Evolutionary conservation across 2,329 filamentous ascomycete genomes (phyloP).

Genomic region (Microdochium nivale): DNA sequence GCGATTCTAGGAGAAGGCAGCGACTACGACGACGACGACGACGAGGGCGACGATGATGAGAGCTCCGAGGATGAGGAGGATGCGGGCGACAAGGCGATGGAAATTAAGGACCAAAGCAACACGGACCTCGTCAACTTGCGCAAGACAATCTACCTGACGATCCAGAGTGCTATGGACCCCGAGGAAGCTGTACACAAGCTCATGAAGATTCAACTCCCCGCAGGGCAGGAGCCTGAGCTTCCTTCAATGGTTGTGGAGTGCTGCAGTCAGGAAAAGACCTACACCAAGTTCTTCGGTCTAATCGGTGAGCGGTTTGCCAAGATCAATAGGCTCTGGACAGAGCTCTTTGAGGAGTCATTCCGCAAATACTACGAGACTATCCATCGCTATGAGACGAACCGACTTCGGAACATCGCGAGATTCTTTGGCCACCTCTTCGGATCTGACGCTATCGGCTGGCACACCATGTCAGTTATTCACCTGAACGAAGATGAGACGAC

Average conservation of each 20-base stretch:
- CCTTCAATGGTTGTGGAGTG: slow-evolving; percentile 97
- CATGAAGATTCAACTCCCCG: slow-evolving; percentile 84
- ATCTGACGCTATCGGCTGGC: slow-evolving; percentile 86
- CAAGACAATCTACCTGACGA: slow-evolving; percentile 91
- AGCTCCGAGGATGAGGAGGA: slow-evolving; percentile 68
- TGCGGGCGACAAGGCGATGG: slow-evolving; percentile 71
- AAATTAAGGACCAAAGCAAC: slow-evolving; percentile 97
- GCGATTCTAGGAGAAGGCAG: slow-evolving; percentile 94
- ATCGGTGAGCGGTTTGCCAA: slow-evolving; percentile 94
- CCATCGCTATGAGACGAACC: slow-evolving; percentile 93
- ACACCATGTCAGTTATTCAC: slow-evolving; percentile 75
- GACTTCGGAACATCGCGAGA: slow-evolving; percentile 86
- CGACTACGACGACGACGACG: slow-evolving; percentile 62
- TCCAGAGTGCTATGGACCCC: slow-evolving; percentile 92
- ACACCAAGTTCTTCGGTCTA: slow-evolving; percentile 93
- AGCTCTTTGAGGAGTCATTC: slow-evolving; percentile 86
- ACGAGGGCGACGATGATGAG: slow-evolving; percentile 55
- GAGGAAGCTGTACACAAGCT: slow-evolving; percentile 97
- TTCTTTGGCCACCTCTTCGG: slow-evolving; percentile 90
- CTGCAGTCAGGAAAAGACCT: slow-evolving; percentile 92
- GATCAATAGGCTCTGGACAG: slow-evolving; percentile 89
- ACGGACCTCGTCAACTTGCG: slow-evolving; percentile 90
- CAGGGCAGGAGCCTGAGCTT: slow-evolving; percentile 79
- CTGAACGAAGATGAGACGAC: slow-evolving; percentile 97
- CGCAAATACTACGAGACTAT: slow-evolving; percentile 94